phyloP scores from a whole-genome alignment of 192 early-diverging fungal species.

The Entophlyctis helioformis region DNA sequence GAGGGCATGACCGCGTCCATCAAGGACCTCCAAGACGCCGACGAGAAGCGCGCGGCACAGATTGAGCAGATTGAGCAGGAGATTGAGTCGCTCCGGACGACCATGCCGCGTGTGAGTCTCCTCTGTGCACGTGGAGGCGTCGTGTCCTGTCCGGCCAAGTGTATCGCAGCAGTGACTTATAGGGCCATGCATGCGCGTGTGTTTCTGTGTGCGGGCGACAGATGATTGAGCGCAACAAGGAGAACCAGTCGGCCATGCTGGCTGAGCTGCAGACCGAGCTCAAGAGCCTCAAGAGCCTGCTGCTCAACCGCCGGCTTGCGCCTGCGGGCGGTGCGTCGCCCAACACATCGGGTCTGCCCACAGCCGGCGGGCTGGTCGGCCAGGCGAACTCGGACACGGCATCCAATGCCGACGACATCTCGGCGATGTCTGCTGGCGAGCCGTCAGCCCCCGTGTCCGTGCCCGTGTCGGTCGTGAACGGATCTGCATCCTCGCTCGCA shows the following conservation, averaged over 20 bases:
- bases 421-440: too few relatives aligned
- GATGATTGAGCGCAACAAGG: slow-evolving; percentile 63
- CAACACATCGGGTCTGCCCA: background rate
- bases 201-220: too few relatives aligned
- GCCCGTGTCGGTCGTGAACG: too few relatives aligned
- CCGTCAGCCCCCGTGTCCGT: too few relatives aligned
- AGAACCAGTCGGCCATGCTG: slow-evolving; percentile 51
- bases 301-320: slow-evolving; percentile 56
- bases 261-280: slow-evolving; percentile 85
- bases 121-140: too few relatives aligned
- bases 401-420: too few relatives aligned
- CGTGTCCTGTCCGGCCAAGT: too few relatives aligned
- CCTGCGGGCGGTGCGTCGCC: background rate
- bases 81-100: slow-evolving; percentile 54
- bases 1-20: slow-evolving; percentile 13
- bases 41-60: slow-evolving; percentile 54
- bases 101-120: slow-evolving; percentile 62
- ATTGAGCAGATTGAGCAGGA: slow-evolving; percentile 62
- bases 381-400: too few relatives aligned
- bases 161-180: too few relatives aligned
- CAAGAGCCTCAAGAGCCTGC: slow-evolving; percentile 82
- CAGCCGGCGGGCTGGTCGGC: too few relatives aligned
- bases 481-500: too few relatives aligned
- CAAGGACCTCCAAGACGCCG: slow-evolving; percentile 31
- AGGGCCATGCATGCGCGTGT: too few relatives aligned